Evolutionary conservation across 1,284 basidiomycete genomes (phyloP).

Genomic region (Puccinia hordei): DNA sequence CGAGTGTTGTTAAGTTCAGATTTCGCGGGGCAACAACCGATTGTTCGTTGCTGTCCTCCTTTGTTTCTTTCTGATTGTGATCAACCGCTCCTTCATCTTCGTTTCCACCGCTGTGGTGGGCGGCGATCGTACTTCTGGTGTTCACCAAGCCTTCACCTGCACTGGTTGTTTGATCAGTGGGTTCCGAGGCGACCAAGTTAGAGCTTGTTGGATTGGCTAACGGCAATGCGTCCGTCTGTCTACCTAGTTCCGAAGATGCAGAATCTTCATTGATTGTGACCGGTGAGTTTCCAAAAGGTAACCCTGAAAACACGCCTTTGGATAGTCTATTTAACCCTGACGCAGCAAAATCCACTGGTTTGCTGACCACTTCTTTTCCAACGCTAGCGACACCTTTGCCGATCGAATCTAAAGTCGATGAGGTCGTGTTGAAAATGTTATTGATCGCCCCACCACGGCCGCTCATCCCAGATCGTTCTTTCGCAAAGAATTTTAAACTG

Average conservation of each 20-base stretch:
- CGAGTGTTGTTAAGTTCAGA: not conserved
- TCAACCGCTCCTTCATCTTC: not conserved
- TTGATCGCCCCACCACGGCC: constrained; percentile 25
- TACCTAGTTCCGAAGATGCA: not conserved
- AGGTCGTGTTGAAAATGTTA: constrained; percentile 25
- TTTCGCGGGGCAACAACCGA: not conserved
- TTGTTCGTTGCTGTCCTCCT: constrained; percentile 5
- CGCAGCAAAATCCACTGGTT: constrained; percentile 41
- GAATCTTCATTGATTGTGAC: not conserved
- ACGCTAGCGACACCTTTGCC: constrained; percentile 46
- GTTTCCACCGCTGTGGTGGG: not conserved
- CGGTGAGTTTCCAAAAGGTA: constrained; percentile 33
- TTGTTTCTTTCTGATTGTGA: not conserved
- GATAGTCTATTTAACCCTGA: constrained; percentile 38
- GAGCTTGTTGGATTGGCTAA: not conserved
- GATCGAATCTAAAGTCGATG: constrained; percentile 33
- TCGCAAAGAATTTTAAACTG: constrained; percentile 43
- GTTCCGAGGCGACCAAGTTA: not conserved
- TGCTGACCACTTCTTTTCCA: constrained; percentile 44
- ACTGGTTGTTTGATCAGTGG: not conserved
- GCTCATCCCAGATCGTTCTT: constrained; percentile 43
- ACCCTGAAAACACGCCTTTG: constrained; percentile 42
- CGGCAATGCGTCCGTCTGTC: not conserved
- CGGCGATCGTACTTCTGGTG: not conserved
- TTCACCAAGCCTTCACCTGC: not conserved